Evolutionary conservation across 2,329 filamentous ascomycete genomes (phyloP).

Genomic region (Hypoxylon sp.): DNA sequence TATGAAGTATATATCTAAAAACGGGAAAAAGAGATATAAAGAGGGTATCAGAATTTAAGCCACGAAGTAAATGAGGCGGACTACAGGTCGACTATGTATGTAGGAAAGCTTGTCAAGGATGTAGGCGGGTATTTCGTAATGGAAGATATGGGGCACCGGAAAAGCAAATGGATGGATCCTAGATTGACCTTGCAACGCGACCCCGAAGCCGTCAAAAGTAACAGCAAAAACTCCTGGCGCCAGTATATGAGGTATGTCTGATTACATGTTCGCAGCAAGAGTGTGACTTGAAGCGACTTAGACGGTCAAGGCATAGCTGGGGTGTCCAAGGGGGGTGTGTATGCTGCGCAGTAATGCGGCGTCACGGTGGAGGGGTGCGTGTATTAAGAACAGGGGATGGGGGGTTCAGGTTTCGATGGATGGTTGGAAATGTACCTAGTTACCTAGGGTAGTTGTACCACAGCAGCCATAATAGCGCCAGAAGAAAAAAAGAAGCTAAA

Average conservation of each 20-base stretch:
- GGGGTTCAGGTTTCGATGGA: conserved; percentile 41
- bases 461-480: conserved; percentile 24
- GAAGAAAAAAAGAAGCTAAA: conserved; percentile 31
- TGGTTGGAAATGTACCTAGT: conserved; percentile 36
- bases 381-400: conserved; percentile 35
- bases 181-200: conserved; percentile 50
- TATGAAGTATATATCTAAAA: conserved; percentile 29
- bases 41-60: conserved; percentile 33
- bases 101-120: conserved; percentile 43
- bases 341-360: conserved; percentile 44
- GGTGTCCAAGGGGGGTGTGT: conserved; percentile 27
- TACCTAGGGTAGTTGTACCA: too few species aligned
- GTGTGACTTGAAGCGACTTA: conserved; percentile 46
- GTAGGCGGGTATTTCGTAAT: conserved; percentile 50
- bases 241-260: conserved; percentile 52
- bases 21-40: conserved; percentile 36
- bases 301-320: conserved; percentile 48
- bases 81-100: conserved; percentile 39
- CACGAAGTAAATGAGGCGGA: conserved; percentile 36
- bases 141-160: conserved; percentile 45
- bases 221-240: conserved; percentile 51
- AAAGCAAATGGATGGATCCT: conserved; percentile 46
- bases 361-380: conserved; percentile 44
- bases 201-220: conserved; percentile 51
- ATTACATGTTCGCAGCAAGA: conserved; percentile 54